Conservation (phyloP, 2,329 filamentous ascomycete species). For the Dothiorella sarmentorum region DNA sequence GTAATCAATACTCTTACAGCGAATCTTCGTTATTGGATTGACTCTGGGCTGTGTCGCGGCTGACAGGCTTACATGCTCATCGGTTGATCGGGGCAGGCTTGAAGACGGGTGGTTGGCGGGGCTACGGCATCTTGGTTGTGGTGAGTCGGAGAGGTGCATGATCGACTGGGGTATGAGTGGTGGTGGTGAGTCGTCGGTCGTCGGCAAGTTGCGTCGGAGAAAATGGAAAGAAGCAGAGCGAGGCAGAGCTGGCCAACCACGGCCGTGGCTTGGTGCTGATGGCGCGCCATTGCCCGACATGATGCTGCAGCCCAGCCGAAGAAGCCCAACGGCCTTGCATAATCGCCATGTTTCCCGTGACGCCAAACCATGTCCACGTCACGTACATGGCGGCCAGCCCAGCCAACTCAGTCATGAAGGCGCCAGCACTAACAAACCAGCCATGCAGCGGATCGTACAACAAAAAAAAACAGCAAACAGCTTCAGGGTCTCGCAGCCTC, state of each 20-base stretch:
- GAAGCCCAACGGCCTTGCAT: conserved; percentile 8
- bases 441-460: too few relatives aligned
- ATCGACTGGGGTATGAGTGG: neutral
- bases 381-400: too few relatives aligned
- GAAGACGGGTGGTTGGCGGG: too few relatives aligned
- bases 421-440: too few relatives aligned
- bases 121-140: neutral
- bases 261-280: neutral
- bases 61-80: neutral
- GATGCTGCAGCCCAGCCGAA: neutral
- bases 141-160: neutral
- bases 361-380: too few relatives aligned
- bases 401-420: too few relatives aligned
- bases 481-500: neutral
- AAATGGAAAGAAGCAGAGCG: too few relatives aligned
- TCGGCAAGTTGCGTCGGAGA: neutral
- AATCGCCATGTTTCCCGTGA: neutral
- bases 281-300: neutral
- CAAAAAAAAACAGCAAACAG: neutral
- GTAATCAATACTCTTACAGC: too few relatives aligned
- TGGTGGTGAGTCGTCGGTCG: neutral
- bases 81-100: neutral
- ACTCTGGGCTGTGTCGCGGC: neutral
- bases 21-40: too few relatives aligned
- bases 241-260: neutral